Evolutionary conservation across 1,284 basidiomycete species (phyloP).

Genomic region (Microbotryomycetes sp.): DNA sequence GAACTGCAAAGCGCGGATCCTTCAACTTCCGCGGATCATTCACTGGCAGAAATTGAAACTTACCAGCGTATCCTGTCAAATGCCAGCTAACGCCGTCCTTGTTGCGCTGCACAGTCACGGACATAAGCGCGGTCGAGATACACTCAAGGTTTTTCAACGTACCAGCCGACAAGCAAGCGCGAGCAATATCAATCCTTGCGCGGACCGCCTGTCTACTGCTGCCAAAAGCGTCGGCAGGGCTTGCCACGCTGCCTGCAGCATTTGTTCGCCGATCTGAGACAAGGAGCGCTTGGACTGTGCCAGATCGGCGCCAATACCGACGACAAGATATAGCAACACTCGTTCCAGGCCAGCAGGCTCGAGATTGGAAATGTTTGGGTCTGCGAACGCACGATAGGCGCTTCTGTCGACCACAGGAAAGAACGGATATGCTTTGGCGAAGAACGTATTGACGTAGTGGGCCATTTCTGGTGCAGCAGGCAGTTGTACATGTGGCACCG

Average conservation of each 20-base stretch:
- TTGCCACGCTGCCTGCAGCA: not conserved
- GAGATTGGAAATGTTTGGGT: not conserved
- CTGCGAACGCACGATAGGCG: not conserved
- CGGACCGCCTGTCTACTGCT: not conserved
- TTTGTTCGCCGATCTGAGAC: not conserved
- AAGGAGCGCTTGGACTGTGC: not conserved
- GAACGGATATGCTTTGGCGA: not conserved
- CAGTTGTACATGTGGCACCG: not conserved
- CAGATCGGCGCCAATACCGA: not conserved
- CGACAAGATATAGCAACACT: not conserved
- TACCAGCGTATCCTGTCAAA: not conserved
- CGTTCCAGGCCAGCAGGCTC: not conserved
- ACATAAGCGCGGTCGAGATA: too few species aligned
- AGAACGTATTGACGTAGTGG: not conserved
- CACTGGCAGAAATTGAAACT: too few species aligned
- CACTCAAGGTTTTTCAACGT: too few species aligned
- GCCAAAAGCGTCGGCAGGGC: not conserved
- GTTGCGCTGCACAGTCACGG: not conserved
- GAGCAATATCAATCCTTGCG: not conserved
- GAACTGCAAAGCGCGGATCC: too few species aligned
- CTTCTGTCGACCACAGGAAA: not conserved
- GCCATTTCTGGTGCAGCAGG: not conserved
- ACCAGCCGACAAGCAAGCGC: not conserved
- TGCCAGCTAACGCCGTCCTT: not conserved
- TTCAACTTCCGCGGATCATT: too few species aligned